These are phyloP conservation scores for Cubamyces sp. DNA, from an alignment of 768 basidiomycete species.

Conservation along the genomic window DNA sequence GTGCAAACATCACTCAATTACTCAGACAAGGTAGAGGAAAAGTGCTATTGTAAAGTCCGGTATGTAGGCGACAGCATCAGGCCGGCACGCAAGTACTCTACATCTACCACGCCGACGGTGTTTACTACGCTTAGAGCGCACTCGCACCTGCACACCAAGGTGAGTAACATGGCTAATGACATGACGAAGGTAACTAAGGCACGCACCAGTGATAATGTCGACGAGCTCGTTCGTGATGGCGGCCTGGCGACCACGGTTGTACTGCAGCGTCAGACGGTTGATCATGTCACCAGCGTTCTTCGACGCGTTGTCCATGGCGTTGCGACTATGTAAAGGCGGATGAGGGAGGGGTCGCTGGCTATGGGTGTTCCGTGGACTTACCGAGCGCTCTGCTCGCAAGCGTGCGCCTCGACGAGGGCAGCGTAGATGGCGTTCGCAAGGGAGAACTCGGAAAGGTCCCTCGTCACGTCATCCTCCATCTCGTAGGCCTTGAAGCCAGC, in stretches of 20 bases:
- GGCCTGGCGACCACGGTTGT: constrained; percentile 98
- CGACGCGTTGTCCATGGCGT: constrained; percentile 99
- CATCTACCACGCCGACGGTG: constrained; percentile 5
- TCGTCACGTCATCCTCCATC: constrained; percentile 95
- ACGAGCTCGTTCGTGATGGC: constrained; percentile 96
- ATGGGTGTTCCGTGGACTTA: constrained; percentile 38
- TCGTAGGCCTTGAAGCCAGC: constrained; percentile 95
- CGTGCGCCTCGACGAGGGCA: constrained; percentile 92
- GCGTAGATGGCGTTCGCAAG: constrained; percentile 96
- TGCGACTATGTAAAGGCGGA: constrained; percentile 60
- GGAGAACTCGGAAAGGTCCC: constrained; percentile 93
- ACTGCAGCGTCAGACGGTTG: constrained; percentile 82
- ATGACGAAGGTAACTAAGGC: background rate
- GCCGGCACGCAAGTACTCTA: constrained; percentile 17
- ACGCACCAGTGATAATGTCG: constrained; percentile 86
- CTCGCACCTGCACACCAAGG: constrained; percentile 45
- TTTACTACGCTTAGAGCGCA: constrained; percentile 39
- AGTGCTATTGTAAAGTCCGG: constrained; percentile 18
- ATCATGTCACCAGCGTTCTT: constrained; percentile 99
- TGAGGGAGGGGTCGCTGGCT: background rate
- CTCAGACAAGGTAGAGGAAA: constrained; percentile 2
- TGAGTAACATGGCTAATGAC: background rate
- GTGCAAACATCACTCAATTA: background rate
- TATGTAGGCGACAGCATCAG: constrained; percentile 13
- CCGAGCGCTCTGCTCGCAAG: constrained; percentile 93